phyloP scores from a whole-genome alignment of 1,284 basidiomycete genomes.

The Boletus mariae region DNA sequence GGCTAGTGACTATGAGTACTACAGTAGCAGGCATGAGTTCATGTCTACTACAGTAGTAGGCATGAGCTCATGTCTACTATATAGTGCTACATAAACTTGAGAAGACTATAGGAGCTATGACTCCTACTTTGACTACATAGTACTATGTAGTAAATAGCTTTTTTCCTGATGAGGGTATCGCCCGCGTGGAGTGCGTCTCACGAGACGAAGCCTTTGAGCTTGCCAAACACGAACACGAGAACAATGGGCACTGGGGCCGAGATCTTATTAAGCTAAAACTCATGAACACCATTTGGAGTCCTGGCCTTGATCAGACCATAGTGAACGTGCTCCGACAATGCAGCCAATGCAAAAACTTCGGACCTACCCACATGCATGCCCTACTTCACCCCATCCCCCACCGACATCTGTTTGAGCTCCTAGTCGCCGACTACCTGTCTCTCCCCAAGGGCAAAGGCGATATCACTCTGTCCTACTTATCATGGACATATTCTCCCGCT shows the following conservation, averaged over 20 bases:
- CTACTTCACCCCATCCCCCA: background rate
- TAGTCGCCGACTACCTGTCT: background rate
- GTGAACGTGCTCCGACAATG: slow-evolving; percentile 15
- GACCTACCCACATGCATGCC: background rate
- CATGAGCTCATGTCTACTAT: no score
- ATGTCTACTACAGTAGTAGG: no score
- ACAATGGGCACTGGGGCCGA: slow-evolving; percentile 19
- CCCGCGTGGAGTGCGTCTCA: background rate
- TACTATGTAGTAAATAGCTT: no score
- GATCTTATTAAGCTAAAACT: slow-evolving; percentile 17
- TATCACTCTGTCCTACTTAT: background rate
- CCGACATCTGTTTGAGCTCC: background rate
- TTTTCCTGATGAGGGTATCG: background rate
- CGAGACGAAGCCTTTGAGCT: background rate
- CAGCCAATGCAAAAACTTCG: background rate
- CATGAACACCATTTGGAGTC: slow-evolving; percentile 16
- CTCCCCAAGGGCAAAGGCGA: background rate
- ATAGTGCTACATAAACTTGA: no score
- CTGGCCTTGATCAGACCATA: slow-evolving; percentile 16
- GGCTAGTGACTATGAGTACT: no score
- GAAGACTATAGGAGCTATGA: no score
- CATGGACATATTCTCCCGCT: background rate
- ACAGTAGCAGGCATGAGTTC: no score
- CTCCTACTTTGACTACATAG: no score
- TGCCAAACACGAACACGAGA: background rate